Evolutionary conservation across 2,329 filamentous ascomycete genomes (phyloP), one percentile per base, ranked within the genome.

Genomic region (Cytospora piceicola): DNA sequence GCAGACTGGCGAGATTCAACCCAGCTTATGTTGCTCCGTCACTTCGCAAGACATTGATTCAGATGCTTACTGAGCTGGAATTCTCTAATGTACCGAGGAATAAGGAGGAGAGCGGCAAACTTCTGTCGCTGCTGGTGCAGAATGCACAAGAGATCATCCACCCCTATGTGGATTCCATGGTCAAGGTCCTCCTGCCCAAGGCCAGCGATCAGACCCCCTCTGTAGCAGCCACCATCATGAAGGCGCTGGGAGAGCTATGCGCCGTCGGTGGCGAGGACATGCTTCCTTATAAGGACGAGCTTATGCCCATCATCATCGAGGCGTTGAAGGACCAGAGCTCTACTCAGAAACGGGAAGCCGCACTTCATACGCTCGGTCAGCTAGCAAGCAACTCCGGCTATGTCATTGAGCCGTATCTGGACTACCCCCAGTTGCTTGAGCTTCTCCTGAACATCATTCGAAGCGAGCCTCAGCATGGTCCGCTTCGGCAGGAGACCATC

Each of bases 11-110:
- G 0, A 86, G 88, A 61, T 90, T 93, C 70, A 99, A 99, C 70
- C 96, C 95, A 1, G 96, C 96, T 65, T 99, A 99, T 77, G 94
- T 99, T 70, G 96, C 99, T 73, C 95, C 96, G 1, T 96, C 95
- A 0, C 79, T 99, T 49, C 90, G 95, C 69, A 99, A 99, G 78
- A 91, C 96, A 7, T 86, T 99, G 30, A 94, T 99, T 66, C 96
- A 99, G 77, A 89, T 99, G 77, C 85, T 99, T 68, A 99, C 95
- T 0, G 94, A 97, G 73, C 90, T 99, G 27, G 94, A 97, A 72
- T 98, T 97, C 73, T 96, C 95, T 8, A 96, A 96, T 75, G 95
- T 94, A 60, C 86, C 94, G 9, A 88, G 93, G 56, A 96, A 94
- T 77, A 98, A 98, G 77, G 94, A 98, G 77, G 95, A 99, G 76